Evolutionary conservation across 2,329 filamentous ascomycete species (phyloP), one percentile per base, ranked within the genome.

Genomic region (Ophiostoma montium): DNA sequence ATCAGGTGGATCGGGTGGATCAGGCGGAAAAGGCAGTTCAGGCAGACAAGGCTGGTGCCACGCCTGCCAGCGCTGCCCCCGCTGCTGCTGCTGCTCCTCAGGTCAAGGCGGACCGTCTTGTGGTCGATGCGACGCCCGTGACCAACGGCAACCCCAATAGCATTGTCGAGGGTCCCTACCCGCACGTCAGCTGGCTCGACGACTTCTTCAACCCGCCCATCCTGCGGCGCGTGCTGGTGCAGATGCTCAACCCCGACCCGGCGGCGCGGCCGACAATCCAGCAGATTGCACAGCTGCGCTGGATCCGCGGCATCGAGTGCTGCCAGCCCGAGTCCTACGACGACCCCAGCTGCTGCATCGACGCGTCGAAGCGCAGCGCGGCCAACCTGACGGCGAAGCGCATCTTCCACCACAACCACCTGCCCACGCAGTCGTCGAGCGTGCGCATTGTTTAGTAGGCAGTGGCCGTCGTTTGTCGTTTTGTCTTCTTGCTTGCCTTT

Each of bases 171-270:
- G 54, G 50, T 2, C 32, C 36, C 11, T 82, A 84, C 57, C 86
- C 85, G 15, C 72, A 74, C 53, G 76, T 81, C 53, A 65, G 70
- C 27, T 74, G 77, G 15, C 74, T 88, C 35, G 85, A 92, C 61
- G 66, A 69, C 15, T 70, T 65, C 35, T 68, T 88, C 54, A 80
- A 80, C 57, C 80, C 83, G 30, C 76, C 79, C 1, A 76, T 78
- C 3, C 70, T 89, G 50, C 80, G 82, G 52, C 78, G 81, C 11
- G 67, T 94, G 5, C 65, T 94, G 11, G 67, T 92, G 46, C 80
- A 77, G 61, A 94, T 95, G 87, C 72, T 94, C 31, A 80, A 94
- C 62, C 86, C 87, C 0, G 69, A 88, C 55, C 86, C 88, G 0
- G 63, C 67, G 8, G 78, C 78, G 60, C 82, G 88, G 38, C 78